phyloP scores from a whole-genome alignment of 2,329 filamentous ascomycete species.

The Ophiosphaerella narmari region DNA sequence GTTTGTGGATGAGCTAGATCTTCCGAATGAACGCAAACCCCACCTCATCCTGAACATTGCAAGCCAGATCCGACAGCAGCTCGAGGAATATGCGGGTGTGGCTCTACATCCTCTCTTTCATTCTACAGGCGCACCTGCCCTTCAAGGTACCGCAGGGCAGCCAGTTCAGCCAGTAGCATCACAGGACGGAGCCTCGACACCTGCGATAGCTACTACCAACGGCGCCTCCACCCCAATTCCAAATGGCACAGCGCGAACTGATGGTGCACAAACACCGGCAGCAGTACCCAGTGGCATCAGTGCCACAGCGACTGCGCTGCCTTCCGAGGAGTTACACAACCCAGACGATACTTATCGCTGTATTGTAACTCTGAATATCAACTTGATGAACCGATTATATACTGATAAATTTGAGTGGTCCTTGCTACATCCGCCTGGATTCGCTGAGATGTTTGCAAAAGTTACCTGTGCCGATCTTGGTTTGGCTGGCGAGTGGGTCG shows the following conservation, averaged over 20 bases:
- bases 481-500: constrained; percentile 88
- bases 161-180: constrained; percentile 50
- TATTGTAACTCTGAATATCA: constrained; percentile 87
- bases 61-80: constrained; percentile 89
- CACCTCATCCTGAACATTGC: constrained; percentile 79
- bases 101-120: constrained; percentile 93
- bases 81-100: constrained; percentile 95
- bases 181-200: constrained; percentile 57
- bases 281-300: constrained; percentile 63
- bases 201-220: constrained; percentile 52
- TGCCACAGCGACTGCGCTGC: constrained; percentile 68
- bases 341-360: constrained; percentile 95
- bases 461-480: constrained; percentile 92
- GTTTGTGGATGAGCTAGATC: constrained; percentile 89
- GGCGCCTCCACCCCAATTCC: constrained; percentile 61
- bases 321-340: constrained; percentile 76
- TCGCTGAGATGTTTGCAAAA: constrained; percentile 89
- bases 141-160: constrained; percentile 36
- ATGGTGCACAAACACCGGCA: constrained; percentile 53
- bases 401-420: constrained; percentile 99
- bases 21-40: constrained; percentile 71
- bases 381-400: constrained; percentile 87
- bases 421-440: constrained; percentile 85
- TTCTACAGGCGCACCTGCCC: constrained; percentile 45
- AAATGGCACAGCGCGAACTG: constrained; percentile 51